phyloP scores from a whole-genome alignment of 2,329 filamentous ascomycete species.

The Fusarium humuli region DNA sequence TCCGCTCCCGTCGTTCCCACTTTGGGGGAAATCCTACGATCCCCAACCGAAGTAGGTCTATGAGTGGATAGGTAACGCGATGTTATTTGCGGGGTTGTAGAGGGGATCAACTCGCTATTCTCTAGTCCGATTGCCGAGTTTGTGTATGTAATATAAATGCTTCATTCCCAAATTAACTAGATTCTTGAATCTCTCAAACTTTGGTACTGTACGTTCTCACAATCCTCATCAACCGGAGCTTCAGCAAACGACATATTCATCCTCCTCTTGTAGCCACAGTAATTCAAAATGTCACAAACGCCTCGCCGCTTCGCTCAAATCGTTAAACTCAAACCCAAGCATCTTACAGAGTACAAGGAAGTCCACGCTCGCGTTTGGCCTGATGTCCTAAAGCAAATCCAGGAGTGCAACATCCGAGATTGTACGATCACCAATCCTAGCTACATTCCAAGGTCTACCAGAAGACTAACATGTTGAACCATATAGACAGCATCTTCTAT shows the following conservation, averaged over 20 bases:
- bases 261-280: neutral
- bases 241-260: neutral
- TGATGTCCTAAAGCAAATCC: slow-evolving; percentile 80
- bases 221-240: neutral
- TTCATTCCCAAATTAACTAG: neutral
- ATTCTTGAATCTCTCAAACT: neutral
- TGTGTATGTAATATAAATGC: slow-evolving; percentile 24
- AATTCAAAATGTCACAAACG: slow-evolving; percentile 48
- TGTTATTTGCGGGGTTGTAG: slow-evolving; percentile 32
- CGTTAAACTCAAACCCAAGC: slow-evolving; percentile 76
- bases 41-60: neutral
- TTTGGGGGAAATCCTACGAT: slow-evolving; percentile 17
- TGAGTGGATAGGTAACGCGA: neutral
- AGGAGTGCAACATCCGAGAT: slow-evolving; percentile 78
- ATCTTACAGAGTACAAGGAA: slow-evolving; percentile 76
- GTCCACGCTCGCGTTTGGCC: slow-evolving; percentile 82
- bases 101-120: slow-evolving; percentile 29
- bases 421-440: slow-evolving; percentile 59
- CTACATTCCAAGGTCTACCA: neutral
- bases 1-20: slow-evolving; percentile 7
- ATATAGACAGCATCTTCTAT: slow-evolving; percentile 78
- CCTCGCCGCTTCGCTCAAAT: slow-evolving; percentile 76
- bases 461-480: neutral
- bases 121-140: slow-evolving; percentile 36
- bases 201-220: neutral